Evolutionary conservation across 768 basidiomycete genomes (phyloP), one percentile per base, ranked within the genome.

Genomic region (Imleria badia): DNA sequence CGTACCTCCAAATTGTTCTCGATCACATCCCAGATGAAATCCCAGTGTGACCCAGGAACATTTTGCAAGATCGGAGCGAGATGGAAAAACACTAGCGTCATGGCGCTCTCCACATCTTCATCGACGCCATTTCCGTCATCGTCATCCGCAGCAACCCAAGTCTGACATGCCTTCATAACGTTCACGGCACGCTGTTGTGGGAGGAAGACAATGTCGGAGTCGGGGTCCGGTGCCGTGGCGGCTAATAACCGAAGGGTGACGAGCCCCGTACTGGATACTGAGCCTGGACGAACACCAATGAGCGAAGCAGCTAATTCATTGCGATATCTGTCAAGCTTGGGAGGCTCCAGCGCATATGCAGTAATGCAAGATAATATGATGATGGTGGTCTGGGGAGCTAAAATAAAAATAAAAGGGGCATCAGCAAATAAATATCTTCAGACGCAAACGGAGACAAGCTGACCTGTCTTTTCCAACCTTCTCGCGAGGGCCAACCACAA

Each of bases 281-380:
- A 81, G 6, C 70, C 61, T 0, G 87, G 66, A 2, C 79, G 79
- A 14, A 97, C 76, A 22, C 87, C 89, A 0, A 89, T 73, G 5
- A 94, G 68, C 19, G 78, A 78, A n/a, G 91, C 87, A 0, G 96
- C 95, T 11, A 95, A 78, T 70, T 97, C 94, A 67, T 95, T 97
- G 19, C 94, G 82, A 64, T 88, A 89, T 19, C 91, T 79, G 60
- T 90, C 87, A 22, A 96, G 77, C 19, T 82, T 81, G 0, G 80
- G 81, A 9, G 84, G 83, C 59, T 94, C 93, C 2, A 84, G 77
- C 0, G 85, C 84, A 22, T 80, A 78, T 20, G 76, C 72, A 11
- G 84, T 78, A 39, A 94, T 72, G 4, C 85, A 81, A 10, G 78
- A 72, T 8, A 88, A 68, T 51, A 97, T 80, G 2, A 85, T 81